Percentiles rank a stretch among this genome's conserved stretches.
Evolutionary conservation across 176 grass and related monocot genomes (phyloP).

Genomic region (Carex myosuroides): DNA sequence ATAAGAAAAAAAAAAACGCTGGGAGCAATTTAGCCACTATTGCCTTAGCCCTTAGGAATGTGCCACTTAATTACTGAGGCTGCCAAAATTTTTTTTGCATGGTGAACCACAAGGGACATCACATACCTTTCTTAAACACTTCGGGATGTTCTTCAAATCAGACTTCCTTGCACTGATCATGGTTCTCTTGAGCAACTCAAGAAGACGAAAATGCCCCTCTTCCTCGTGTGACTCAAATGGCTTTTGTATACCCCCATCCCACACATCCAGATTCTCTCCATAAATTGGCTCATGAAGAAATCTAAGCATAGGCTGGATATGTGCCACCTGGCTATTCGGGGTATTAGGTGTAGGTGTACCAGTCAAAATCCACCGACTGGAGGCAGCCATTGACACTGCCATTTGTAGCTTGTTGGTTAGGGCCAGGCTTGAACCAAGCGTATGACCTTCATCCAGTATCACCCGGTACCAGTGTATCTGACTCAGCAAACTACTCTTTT

Average conservation of each 20-base stretch:
- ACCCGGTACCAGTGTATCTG: slow-evolving; percentile 94
- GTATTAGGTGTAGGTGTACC: slow-evolving; percentile 95
- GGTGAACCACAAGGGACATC: background rate
- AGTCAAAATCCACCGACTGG: slow-evolving; percentile 94
- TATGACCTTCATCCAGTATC: slow-evolving; percentile 98
- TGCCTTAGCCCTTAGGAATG: background rate
- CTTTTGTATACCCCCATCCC: slow-evolving; percentile 70
- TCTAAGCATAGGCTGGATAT: slow-evolving; percentile 92
- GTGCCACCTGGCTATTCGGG: slow-evolving; percentile 83
- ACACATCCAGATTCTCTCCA: slow-evolving; percentile 72
- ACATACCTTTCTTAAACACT: slow-evolving; percentile 66
- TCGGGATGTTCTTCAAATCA: slow-evolving; percentile 85
- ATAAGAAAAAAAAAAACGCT: background rate
- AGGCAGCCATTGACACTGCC: slow-evolving; percentile 85
- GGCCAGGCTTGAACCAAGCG: slow-evolving; percentile 77
- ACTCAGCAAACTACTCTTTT: slow-evolving; percentile 72
- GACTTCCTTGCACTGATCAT: slow-evolving; percentile 97
- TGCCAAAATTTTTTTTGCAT: background rate
- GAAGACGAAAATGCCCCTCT: slow-evolving; percentile 54
- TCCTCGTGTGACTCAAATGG: slow-evolving; percentile 83
- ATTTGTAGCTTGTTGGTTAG: slow-evolving; percentile 95
- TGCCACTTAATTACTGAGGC: background rate
- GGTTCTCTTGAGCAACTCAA: slow-evolving; percentile 66
- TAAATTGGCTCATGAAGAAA: slow-evolving; percentile 94
- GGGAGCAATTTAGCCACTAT: background rate